Base-by-base conservation (phyloP, 306 rosid genomes). In the Castanea mollissima region DNA sequence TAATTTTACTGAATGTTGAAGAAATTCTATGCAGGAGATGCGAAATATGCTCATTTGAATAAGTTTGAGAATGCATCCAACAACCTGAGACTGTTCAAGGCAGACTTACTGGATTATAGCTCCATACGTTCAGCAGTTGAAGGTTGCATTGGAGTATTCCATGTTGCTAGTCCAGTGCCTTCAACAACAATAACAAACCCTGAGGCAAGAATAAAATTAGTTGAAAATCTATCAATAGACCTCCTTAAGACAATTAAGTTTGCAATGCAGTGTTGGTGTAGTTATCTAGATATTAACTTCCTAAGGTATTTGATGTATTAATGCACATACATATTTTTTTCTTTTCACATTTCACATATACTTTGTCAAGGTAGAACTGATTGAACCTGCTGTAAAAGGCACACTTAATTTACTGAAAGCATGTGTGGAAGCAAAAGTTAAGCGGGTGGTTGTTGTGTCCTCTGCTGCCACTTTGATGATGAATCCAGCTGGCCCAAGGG, bases 141-240 rank as follows among this genome's bases (percentile, higher is more conserved):
- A 69, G 88, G 91, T 25, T 88, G 88, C 67, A 20, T 34, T 74
- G 88, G 79, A 15, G 91, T 85, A 83, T 88, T 85, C 59, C 91
- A 88, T 65, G 86, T 74, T 74, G 91, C 91, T 64, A 4, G 88
- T 67, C 91, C 91, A 69, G 89, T 85, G 4, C 91, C 91, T 52
- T 74, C 89, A 19, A 31, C 75, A 0, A 11, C 55, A 29, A 76
- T 46, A 58, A 1, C 79, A 25, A 83, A 88, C 74, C 91, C 89
- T n/a, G 77, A 85, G 86, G 87, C 56, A 77, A 46, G 75, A 25
- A 76, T 55, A 25, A 58, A 6, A 11, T 59, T 59, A 21, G 65
- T 23, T 9, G 14, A 59, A 6, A 23, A 21, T 9, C 14, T 23
- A 57, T 38, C 1, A 38, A 38, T 32, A 59, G 23, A 23, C 15